A percentile compares a stretch with the other conserved stretches of the same genome.
phyloP scores from a whole-genome alignment of 257 asterid genomes.

The Capsicum baccatum region DNA sequence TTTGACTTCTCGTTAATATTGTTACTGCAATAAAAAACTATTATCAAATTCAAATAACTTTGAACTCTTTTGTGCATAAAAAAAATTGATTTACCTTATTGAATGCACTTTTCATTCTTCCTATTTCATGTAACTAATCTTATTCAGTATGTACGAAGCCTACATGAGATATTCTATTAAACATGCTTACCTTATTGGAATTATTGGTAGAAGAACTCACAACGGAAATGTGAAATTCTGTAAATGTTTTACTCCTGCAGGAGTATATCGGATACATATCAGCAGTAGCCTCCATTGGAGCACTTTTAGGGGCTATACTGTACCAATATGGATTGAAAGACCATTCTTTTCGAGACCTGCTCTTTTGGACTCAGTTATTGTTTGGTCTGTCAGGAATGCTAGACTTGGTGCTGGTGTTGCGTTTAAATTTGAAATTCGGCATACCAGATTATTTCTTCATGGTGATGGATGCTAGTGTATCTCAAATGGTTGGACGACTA shows the following conservation, averaged over 20 bases:
- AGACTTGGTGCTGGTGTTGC: constrained; percentile 68
- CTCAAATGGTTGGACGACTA: constrained; percentile 75
- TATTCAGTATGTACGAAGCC: background rate
- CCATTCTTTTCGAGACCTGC: constrained; percentile 72
- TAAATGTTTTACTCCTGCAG: constrained; percentile 45
- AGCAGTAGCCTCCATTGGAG: constrained; percentile 85
- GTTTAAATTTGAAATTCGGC: constrained; percentile 75
- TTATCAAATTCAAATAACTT: background rate
- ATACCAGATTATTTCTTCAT: constrained; percentile 69
- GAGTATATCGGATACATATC: constrained; percentile 74
- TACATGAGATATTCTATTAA: constrained; percentile 12
- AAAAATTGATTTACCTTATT: background rate
- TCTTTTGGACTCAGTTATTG: constrained; percentile 80
- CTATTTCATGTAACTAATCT: constrained; percentile 1
- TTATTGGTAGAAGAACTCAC: background rate
- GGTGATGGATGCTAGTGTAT: constrained; percentile 79
- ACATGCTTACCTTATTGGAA: background rate
- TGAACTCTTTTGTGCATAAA: background rate
- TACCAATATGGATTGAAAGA: constrained; percentile 72
- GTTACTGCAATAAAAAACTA: background rate
- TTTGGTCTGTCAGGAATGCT: constrained; percentile 82
- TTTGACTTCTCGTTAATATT: background rate
- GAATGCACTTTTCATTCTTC: constrained; percentile 2
- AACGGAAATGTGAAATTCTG: background rate
- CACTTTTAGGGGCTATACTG: constrained; percentile 73